phyloP scores from a whole-genome alignment of 495 filamentous ascomycete species.

The Trichodelitschia bisporula region DNA sequence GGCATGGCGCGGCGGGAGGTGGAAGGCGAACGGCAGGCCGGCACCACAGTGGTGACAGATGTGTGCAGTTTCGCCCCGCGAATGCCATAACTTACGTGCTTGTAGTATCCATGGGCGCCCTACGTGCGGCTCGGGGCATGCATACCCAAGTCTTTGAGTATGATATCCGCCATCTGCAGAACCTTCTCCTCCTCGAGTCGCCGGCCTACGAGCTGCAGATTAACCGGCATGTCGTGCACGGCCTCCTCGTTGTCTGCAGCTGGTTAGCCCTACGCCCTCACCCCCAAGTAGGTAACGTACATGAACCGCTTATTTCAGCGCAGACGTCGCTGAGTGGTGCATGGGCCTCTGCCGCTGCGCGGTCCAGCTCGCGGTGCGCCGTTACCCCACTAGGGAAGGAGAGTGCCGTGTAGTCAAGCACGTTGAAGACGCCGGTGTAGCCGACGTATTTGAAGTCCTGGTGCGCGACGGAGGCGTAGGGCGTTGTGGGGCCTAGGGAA shows the following conservation, averaged over 20 bases:
- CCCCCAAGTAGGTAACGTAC: too few species aligned
- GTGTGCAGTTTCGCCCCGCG: too few species aligned
- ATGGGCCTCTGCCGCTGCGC: conserved; percentile 1
- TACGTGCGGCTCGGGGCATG: too few species aligned
- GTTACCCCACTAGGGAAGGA: conserved; percentile 12
- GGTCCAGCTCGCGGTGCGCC: conserved; percentile 11
- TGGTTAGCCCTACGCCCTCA: background rate
- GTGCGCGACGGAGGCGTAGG: conserved; percentile 10
- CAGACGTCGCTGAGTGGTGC: background rate
- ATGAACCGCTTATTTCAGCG: background rate
- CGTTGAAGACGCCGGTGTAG: conserved; percentile 15
- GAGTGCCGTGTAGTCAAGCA: conserved; percentile 13
- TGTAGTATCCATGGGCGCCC: too few species aligned
- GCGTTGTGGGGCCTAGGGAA: conserved; percentile 11
- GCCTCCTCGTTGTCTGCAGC: conserved; percentile 4
- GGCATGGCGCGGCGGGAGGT: too few species aligned
- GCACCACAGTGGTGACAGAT: too few species aligned
- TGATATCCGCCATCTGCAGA: conserved; percentile 8
- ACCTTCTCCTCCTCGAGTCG: conserved; percentile 11
- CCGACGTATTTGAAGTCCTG: conserved; percentile 13
- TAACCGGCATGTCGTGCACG: conserved; percentile 8
- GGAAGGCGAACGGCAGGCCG: too few species aligned
- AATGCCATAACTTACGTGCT: too few species aligned
- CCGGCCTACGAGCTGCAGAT: conserved; percentile 5
- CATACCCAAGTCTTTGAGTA: conserved; percentile 3